Evolutionary conservation across 164 flowering plant genomes (phyloP).

Genomic region (Vitis riparia): DNA sequence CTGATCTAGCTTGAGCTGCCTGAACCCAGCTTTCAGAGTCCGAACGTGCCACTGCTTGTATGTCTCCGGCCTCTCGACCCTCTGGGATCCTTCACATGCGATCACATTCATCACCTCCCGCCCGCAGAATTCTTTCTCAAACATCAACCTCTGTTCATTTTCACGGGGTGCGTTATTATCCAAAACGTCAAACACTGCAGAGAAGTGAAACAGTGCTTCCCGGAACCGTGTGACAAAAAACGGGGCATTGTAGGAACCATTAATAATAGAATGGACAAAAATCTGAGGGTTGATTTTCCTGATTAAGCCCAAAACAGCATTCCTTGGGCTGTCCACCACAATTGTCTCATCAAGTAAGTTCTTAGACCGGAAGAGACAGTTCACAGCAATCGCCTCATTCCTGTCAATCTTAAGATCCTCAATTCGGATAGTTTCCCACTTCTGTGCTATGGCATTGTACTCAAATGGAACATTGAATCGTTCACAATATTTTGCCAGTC

Average conservation of each 20-base stretch:
- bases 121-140: conserved; percentile 47
- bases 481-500: conserved; percentile 46
- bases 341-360: conserved; percentile 58
- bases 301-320: conserved; percentile 44
- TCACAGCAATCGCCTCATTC: conserved; percentile 46
- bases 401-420: conserved; percentile 43
- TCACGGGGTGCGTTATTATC: conserved; percentile 38
- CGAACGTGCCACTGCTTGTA: conserved; percentile 48
- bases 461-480: conserved; percentile 59
- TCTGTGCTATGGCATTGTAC: conserved; percentile 50
- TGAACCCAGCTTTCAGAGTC: conserved; percentile 34
- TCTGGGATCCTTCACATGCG: conserved; percentile 53
- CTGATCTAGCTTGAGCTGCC: conserved; percentile 25
- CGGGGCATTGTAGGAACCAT: conserved; percentile 52
- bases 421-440: conserved; percentile 47
- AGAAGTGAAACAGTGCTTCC: conserved; percentile 53
- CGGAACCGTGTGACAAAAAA: conserved; percentile 58
- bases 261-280: conserved; percentile 38
- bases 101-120: conserved; percentile 45
- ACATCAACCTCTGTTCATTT: conserved; percentile 33
- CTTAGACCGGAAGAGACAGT: conserved; percentile 33
- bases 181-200: conserved; percentile 47
- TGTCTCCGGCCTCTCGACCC: conserved; percentile 51
- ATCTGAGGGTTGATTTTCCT: conserved; percentile 44
- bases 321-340: conserved; percentile 34